Conservation (phyloP, 257 asterid species). For the Thymus quinquecostatus region DNA sequence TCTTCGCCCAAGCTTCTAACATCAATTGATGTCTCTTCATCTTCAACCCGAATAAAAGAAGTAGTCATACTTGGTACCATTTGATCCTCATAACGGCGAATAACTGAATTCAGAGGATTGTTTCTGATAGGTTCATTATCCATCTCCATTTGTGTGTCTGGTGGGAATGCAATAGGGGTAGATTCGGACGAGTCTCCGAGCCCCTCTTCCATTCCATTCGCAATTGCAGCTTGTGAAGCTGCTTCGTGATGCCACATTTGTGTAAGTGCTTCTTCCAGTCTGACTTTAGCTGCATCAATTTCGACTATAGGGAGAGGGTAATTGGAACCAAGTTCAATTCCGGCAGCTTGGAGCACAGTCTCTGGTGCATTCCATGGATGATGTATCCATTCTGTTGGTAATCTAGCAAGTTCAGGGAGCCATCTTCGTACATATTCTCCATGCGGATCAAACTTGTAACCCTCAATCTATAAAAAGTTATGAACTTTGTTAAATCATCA, state of each 20-base stretch:
- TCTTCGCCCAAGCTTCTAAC: slow-evolving; percentile 48
- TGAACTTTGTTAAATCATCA: not conserved
- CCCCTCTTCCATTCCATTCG: slow-evolving; percentile 87
- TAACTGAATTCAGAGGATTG: slow-evolving; percentile 39
- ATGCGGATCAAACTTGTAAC: slow-evolving; percentile 82
- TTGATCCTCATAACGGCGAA: slow-evolving; percentile 62
- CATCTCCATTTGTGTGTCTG: slow-evolving; percentile 68
- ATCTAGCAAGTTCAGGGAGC: slow-evolving; percentile 91
- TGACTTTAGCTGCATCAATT: slow-evolving; percentile 69
- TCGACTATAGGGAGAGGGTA: slow-evolving; percentile 81
- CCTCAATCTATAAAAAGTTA: slow-evolving; percentile 63
- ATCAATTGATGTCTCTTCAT: slow-evolving; percentile 56
- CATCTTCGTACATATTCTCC: slow-evolving; percentile 96
- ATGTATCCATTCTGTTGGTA: slow-evolving; percentile 96
- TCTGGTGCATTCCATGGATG: slow-evolving; percentile 95
- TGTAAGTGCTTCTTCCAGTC: slow-evolving; percentile 72
- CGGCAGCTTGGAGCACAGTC: slow-evolving; percentile 89
- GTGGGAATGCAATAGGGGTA: slow-evolving; percentile 73
- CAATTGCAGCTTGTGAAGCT: slow-evolving; percentile 57
- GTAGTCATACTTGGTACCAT: slow-evolving; percentile 96
- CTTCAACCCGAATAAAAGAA: slow-evolving; percentile 62
- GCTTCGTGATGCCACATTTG: slow-evolving; percentile 89
- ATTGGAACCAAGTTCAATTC: slow-evolving; percentile 90
- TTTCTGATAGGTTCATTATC: slow-evolving; percentile 59
- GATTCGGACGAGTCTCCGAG: slow-evolving; percentile 88